Base-by-base conservation (phyloP, 2,329 filamentous ascomycete species). In the Diaporthe citriasiana region DNA sequence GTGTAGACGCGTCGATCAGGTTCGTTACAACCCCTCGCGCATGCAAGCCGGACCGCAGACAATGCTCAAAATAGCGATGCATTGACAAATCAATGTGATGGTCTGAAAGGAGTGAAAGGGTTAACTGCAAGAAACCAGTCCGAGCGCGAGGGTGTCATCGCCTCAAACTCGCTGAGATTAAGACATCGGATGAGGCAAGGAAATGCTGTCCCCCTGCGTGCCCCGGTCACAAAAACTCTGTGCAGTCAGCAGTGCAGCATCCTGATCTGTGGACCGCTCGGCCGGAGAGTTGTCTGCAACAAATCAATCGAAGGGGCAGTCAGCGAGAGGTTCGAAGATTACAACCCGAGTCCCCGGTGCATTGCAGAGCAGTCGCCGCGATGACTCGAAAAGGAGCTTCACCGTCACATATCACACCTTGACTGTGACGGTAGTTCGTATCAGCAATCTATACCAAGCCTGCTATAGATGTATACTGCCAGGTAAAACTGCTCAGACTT, bases 381-480 rank as follows among this genome's bases (percentile, higher is more conserved):
- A 27, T 63, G 56, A 53, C 47, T 68, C 63, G 63, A 68, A 68
- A 68, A 68, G 63, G 63, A 68, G 63, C 63, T 68, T 53, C 63
- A 68, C 63, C 63, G 63, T 68, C 47, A 68, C 63, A 68, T 68
- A 68, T 68, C 63, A 68, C 63, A 68, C 63, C n/a, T 68, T 68
- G 63, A 68, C 63, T 68, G 63, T 53, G 63, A 68, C 63, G 63
- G 63, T 68, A 68, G 47, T 30, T 68, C 63, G 63, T 68, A 68
- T 53, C 63, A 68, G 63, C 63, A 68, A 68, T 40, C 63, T 68
- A 66, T 68, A 68, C 47, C 30, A 40, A 27, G 47, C 47, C 45
- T 68, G 63, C 63, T 68, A 53, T 68, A 68, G 47, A 33, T 40
- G 33, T 30, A 19, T 68, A 9, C 63, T 38, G 47, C 63, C n/a